Conservation (phyloP, 202 grass and related monocot genomes). For the Schoenoplectus triqueter region DNA sequence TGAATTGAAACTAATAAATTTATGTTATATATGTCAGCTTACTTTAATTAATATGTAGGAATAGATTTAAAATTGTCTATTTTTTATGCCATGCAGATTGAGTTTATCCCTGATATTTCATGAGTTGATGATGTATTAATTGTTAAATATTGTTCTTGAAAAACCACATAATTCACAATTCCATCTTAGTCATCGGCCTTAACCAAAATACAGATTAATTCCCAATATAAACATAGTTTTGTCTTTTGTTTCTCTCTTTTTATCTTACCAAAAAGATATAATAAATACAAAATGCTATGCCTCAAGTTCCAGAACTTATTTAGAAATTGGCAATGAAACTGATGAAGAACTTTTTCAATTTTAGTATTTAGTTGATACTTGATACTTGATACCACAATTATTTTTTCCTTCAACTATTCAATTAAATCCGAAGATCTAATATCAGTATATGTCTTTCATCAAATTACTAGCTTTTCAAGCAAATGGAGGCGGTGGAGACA, state of each 20-base stretch:
- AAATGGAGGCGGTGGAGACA: constrained; percentile 10
- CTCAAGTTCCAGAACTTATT: not conserved
- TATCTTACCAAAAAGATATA: not conserved
- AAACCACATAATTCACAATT: too few relatives aligned
- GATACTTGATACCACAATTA: not conserved
- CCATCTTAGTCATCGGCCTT: too few relatives aligned
- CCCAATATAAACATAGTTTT: too few relatives aligned
- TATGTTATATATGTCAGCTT: too few relatives aligned
- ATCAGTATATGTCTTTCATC: not conserved
- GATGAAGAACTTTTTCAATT: not conserved
- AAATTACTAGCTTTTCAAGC: not conserved
- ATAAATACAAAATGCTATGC: not conserved
- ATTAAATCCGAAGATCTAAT: not conserved
- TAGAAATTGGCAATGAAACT: not conserved
- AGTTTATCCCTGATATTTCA: too few relatives aligned
- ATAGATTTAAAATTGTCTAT: too few relatives aligned
- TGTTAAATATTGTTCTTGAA: too few relatives aligned
- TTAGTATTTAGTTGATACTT: not conserved
- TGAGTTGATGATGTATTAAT: not conserved
- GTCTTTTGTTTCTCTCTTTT: not conserved
- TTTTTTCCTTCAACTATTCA: not conserved
- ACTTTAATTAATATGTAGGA: too few relatives aligned
- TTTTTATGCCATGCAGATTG: too few relatives aligned
- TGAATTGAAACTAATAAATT: not conserved
- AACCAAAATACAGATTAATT: too few relatives aligned